Evolutionary conservation across 2,329 filamentous ascomycete species (phyloP).

Genomic region (Fusarium sp.): DNA sequence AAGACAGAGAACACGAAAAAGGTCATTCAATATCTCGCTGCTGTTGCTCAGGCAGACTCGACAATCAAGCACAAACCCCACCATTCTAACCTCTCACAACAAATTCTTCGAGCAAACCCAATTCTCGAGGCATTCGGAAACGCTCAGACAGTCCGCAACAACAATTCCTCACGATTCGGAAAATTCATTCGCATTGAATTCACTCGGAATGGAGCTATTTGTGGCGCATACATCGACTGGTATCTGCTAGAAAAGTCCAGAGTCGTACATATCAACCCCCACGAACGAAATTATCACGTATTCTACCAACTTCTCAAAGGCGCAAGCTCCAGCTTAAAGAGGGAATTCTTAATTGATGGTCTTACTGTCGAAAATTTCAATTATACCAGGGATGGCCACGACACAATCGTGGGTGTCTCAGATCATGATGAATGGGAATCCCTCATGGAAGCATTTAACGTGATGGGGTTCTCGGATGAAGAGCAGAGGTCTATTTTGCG

Average conservation of each 20-base stretch:
- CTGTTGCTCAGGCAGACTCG: constrained; percentile 87
- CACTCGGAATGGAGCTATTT: constrained; percentile 85
- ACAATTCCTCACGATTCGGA: constrained; percentile 97
- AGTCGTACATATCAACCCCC: constrained; percentile 86
- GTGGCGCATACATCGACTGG: constrained; percentile 98
- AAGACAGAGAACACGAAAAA: constrained; percentile 99
- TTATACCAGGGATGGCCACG: constrained; percentile 91
- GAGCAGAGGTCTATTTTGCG: constrained; percentile 86
- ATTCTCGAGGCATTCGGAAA: constrained; percentile 99
- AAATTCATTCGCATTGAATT: constrained; percentile 99
- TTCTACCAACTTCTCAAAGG: constrained; percentile 96
- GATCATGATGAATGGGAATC: constrained; percentile 90
- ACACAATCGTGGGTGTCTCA: constrained; percentile 89
- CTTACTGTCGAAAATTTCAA: constrained; percentile 86
- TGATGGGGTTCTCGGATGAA: constrained; percentile 91
- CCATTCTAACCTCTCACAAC: constrained; percentile 90
- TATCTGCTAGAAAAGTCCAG: constrained; percentile 98
- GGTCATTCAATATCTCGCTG: constrained; percentile 97
- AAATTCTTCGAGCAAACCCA: constrained; percentile 94
- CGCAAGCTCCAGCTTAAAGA: constrained; percentile 76
- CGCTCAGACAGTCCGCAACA: constrained; percentile 95
- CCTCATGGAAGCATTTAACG: constrained; percentile 88
- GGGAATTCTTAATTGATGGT: constrained; percentile 78
- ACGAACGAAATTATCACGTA: constrained; percentile 95
- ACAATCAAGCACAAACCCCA: constrained; percentile 68